Base-by-base conservation (phyloP, 192 early-diverging fungal genomes). In the Backusella mclennaniae region DNA sequence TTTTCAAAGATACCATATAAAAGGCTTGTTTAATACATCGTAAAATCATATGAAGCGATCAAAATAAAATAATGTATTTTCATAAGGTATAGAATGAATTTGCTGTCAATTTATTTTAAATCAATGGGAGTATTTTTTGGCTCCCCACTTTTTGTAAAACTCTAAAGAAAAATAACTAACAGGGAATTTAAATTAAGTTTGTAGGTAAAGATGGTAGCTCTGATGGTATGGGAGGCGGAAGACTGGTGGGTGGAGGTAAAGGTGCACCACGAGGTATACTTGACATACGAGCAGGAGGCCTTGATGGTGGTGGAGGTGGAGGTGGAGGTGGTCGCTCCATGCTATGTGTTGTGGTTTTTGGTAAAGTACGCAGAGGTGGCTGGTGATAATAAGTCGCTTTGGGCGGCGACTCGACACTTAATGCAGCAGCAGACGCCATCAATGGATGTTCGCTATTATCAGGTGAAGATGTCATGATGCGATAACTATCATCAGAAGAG, bases 361-460 rank as follows among this genome's bases (percentile, higher is more conserved):
- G 38, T 23, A 39, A 29, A 21, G 21, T 56, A 9, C 53, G 52
- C 0, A 7, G 52, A 53, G n/a, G 6, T 53, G n/a, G 52, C 7
- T 53, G 19, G 21, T 23, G 72, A 23, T 36, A 21, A 29, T 74
- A 31, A 11, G 14, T 39, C 26, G 26, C 66, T 4, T 66, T 38
- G 12, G 29, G 33, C n/a, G 36, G 41, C 12, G 66, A 63, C 2
- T 66, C 59, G 8, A 38, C 8, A 1, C 35, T 33, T 19, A 67
- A 35, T 7, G 74, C 36, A 4, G 74, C 38, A 29, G 36, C 39
- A 6, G 74, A 67, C 2, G 38, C 29, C 74, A 75, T 67, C 7
- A 75, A 39, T n/a, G 74, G 74, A 39, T 66, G 26, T 2, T 75
- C 74, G 67, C 74, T 35, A n/a, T 66, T 63, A 75, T 67, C 74